These are phyloP conservation scores for Limonium bicolor DNA, from an alignment of 148 eudicot species.

Conservation along the genomic window DNA sequence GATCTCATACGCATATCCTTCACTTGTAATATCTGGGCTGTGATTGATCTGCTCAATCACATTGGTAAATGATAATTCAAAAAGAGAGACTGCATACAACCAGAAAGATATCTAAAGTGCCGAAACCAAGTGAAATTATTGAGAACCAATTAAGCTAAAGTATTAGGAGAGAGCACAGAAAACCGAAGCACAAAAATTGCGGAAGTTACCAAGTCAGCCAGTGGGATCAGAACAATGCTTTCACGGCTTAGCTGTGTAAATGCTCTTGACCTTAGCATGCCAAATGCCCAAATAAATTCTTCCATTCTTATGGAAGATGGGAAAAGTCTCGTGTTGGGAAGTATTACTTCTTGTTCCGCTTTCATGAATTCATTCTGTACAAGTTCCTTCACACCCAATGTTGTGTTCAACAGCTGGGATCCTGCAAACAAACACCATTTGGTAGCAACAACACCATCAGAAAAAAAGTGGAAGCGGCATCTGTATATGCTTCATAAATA, in stretches of 20 bases:
- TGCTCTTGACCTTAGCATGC: constrained; percentile 86
- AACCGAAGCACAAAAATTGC: neutral
- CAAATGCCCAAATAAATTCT: constrained; percentile 98
- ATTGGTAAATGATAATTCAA: neutral
- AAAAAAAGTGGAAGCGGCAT: no score
- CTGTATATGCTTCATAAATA: no score
- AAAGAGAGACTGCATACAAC: neutral
- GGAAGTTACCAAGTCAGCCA: constrained; percentile 70
- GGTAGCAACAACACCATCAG: no score
- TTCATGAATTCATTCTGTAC: constrained; percentile 69
- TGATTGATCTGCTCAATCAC: constrained; percentile 62
- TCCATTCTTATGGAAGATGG: constrained; percentile 54
- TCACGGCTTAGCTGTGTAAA: constrained; percentile 74
- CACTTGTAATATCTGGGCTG: constrained; percentile 50
- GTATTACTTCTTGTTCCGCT: constrained; percentile 54
- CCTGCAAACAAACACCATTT: constrained; percentile 32
- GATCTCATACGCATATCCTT: constrained; percentile 70
- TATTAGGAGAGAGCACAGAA: no score
- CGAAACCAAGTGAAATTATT: no score
- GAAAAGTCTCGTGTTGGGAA: constrained; percentile 60
- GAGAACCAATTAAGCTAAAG: neutral
- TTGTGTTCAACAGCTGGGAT: constrained; percentile 79
- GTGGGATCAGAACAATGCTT: constrained; percentile 74
- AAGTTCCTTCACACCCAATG: constrained; percentile 73
- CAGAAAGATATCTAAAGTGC: no score